Conservation (phyloP, 257 asterid species). For the Solanum medicagineum region DNA sequence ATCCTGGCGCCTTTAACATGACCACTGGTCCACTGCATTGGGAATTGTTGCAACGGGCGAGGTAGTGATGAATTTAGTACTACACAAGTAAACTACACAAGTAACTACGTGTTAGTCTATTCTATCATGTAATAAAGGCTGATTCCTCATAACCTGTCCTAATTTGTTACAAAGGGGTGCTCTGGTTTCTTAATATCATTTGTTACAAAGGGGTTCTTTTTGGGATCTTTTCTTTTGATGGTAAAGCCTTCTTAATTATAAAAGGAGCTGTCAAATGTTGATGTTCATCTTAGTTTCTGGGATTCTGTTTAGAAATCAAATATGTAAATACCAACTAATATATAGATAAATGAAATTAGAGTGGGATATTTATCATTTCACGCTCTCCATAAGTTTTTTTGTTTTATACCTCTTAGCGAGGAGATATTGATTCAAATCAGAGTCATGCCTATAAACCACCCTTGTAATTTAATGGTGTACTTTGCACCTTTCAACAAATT, state of each 20-base stretch:
- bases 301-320: neutral
- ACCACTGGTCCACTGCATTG: conserved; percentile 91
- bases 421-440: neutral
- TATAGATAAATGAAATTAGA: neutral
- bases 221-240: neutral
- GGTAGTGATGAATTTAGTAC: conserved; percentile 26
- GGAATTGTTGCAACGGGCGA: conserved; percentile 83
- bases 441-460: neutral
- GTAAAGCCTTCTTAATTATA: neutral
- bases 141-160: neutral
- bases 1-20: conserved; percentile 96
- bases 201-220: neutral
- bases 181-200: neutral
- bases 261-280: neutral
- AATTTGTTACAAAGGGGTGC: neutral
- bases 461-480: neutral
- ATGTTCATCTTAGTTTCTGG: neutral
- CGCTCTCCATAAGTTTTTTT: neutral
- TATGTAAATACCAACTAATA: neutral
- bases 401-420: neutral
- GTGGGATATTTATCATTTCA: neutral
- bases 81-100: neutral
- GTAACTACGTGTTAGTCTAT: neutral
- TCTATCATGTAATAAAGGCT: neutral
- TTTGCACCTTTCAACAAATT: neutral